Percentiles rank a stretch among this genome's conserved stretches.
These are phyloP conservation scores for Neurospora tetrasperma DNA, from an alignment of 495 filamentous ascomycete genomes.

Conservation along the genomic window DNA sequence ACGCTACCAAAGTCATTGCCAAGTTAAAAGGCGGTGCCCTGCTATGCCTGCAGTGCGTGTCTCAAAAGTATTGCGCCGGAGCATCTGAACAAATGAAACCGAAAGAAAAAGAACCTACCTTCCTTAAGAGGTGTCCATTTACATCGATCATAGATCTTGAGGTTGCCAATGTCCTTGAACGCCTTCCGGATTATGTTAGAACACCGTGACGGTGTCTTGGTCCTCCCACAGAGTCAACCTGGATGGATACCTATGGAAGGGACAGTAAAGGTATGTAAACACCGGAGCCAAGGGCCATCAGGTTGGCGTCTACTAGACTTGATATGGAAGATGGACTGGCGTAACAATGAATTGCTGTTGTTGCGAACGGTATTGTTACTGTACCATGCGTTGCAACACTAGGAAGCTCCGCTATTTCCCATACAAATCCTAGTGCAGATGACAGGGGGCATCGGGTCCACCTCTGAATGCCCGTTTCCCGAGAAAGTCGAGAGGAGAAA, in stretches of 20 bases:
- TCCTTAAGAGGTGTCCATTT: not conserved
- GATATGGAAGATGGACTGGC: not conserved
- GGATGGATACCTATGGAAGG: not conserved
- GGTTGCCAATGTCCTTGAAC: not conserved
- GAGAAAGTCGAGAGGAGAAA: not conserved
- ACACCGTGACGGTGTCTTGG: not conserved
- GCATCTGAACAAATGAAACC: not conserved
- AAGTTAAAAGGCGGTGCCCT: not conserved
- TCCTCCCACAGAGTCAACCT: not conserved
- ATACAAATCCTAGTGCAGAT: not conserved
- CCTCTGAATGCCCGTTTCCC: not conserved
- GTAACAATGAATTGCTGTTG: not conserved
- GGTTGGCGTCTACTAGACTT: not conserved
- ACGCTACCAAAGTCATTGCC: not conserved
- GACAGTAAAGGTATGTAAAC: not conserved
- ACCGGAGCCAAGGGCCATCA: not conserved
- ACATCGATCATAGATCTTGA: not conserved
- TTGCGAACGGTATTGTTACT: not conserved
- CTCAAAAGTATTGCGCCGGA: not conserved
- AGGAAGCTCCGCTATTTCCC: not conserved
- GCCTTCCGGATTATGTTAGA: not conserved
- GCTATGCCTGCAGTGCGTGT: not conserved
- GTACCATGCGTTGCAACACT: not conserved
- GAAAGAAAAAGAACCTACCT: not conserved
- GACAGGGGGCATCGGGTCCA: not conserved